A percentile compares a stretch with the other conserved stretches of the same genome.
phyloP scores from a whole-genome alignment of 2,329 filamentous ascomycete genomes.

The Clarireedia monteithiana region DNA sequence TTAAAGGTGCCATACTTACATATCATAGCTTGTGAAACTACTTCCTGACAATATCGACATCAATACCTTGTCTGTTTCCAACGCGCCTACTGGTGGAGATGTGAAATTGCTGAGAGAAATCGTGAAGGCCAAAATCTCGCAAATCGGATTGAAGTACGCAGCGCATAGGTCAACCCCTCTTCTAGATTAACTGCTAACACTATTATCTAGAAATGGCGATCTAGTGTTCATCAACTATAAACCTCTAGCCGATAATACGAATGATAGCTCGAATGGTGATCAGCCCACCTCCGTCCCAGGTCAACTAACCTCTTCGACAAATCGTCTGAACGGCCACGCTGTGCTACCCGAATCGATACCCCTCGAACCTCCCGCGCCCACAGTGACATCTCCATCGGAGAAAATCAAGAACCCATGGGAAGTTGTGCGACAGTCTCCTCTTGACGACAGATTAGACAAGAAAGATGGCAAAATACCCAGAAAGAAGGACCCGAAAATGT shows the following conservation, averaged over 20 bases:
- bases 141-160: slow-evolving; percentile 51
- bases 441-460: slow-evolving; percentile 83
- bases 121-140: slow-evolving; percentile 44
- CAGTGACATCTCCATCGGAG: slow-evolving; percentile 44
- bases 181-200: not conserved
- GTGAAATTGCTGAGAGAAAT: slow-evolving; percentile 53
- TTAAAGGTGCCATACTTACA: slow-evolving; percentile 12
- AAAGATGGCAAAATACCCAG: slow-evolving; percentile 83
- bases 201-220: slow-evolving; percentile 65
- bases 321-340: slow-evolving; percentile 71
- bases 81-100: slow-evolving; percentile 50
- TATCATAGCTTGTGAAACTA: slow-evolving; percentile 44
- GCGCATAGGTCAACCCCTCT: not conserved
- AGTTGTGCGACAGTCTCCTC: slow-evolving; percentile 73
- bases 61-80: slow-evolving; percentile 52
- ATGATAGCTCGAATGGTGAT: slow-evolving; percentile 34
- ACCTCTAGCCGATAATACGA: slow-evolving; percentile 42
- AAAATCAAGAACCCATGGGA: slow-evolving; percentile 90
- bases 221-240: slow-evolving; percentile 82
- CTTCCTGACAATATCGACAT: slow-evolving; percentile 56
- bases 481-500: slow-evolving; percentile 74
- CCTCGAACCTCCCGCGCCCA: slow-evolving; percentile 47
- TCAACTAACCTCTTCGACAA: slow-evolving; percentile 38
- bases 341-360: slow-evolving; percentile 62
- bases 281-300: slow-evolving; percentile 23